phyloP scores from a whole-genome alignment of 106 monocot species.

The Xerophyta viscosa region DNA sequence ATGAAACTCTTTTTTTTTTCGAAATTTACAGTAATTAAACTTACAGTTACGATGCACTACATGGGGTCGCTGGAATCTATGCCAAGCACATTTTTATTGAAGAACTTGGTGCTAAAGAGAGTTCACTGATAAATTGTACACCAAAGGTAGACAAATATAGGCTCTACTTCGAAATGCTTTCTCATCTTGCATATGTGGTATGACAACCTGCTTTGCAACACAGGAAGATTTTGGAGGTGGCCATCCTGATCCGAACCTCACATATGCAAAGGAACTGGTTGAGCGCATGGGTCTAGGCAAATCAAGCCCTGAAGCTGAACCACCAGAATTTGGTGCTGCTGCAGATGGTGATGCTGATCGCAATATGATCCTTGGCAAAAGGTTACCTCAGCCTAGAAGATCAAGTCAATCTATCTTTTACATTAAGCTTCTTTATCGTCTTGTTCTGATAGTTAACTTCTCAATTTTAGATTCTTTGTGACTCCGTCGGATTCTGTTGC shows the following conservation, averaged over 20 bases:
- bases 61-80: constrained; percentile 94
- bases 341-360: constrained; percentile 99
- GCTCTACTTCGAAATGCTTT: not conserved
- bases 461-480: constrained; percentile 71
- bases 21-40: no score
- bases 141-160: constrained; percentile 61
- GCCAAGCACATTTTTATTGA: constrained; percentile 91
- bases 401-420: no score
- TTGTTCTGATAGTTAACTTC: no score
- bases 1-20: constrained; percentile 1
- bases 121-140: constrained; percentile 74
- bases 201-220: not conserved
- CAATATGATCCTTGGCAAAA: constrained; percentile 87
- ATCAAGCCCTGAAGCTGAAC: constrained; percentile 39
- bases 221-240: constrained; percentile 99
- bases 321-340: constrained; percentile 98
- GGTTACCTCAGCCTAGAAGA: no score
- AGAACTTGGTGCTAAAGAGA: constrained; percentile 86
- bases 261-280: constrained; percentile 96
- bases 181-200: not conserved
- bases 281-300: constrained; percentile 86
- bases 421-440: no score
- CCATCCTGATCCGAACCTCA: constrained; percentile 94
- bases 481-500: constrained; percentile 99
- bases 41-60: constrained; percentile 86